phyloP scores from a whole-genome alignment of 257 asterid species.

The Capsicum baccatum region DNA sequence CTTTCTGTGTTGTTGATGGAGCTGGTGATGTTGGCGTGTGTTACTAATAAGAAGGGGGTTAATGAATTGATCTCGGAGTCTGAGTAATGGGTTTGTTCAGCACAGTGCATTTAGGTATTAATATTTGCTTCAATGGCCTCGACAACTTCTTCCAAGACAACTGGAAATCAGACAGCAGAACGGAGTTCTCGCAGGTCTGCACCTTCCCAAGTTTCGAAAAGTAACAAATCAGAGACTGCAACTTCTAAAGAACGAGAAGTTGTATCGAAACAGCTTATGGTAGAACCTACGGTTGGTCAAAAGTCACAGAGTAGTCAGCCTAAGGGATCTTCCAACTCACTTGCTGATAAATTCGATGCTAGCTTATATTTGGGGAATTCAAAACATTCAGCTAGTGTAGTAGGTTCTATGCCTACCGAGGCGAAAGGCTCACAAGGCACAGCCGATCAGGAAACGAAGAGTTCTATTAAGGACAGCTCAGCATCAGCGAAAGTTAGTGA shows the following conservation, averaged over 20 bases:
- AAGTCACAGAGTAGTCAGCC: slow-evolving; percentile 35
- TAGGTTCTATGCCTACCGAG: not conserved
- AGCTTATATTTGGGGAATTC: slow-evolving; percentile 56
- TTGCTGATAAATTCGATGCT: slow-evolving; percentile 53
- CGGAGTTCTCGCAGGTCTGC: slow-evolving; percentile 38
- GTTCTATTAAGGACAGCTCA: slow-evolving; percentile 47
- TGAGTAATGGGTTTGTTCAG: slow-evolving; percentile 35
- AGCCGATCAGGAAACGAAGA: slow-evolving; percentile 46
- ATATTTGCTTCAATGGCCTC: slow-evolving; percentile 55
- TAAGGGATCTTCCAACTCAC: slow-evolving; percentile 43
- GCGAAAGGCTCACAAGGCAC: slow-evolving; percentile 30
- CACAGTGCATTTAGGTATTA: slow-evolving; percentile 31
- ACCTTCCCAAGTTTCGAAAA: slow-evolving; percentile 34
- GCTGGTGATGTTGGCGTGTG: slow-evolving; percentile 44
- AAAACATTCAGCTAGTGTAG: slow-evolving; percentile 31
- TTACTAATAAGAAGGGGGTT: slow-evolving; percentile 34
- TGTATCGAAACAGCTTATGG: slow-evolving; percentile 39
- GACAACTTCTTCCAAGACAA: slow-evolving; percentile 44
- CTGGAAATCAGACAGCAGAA: slow-evolving; percentile 42
- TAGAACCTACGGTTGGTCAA: slow-evolving; percentile 37
- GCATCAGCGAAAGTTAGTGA: slow-evolving; percentile 60
- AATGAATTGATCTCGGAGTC: slow-evolving; percentile 7
- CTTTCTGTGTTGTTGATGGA: slow-evolving; percentile 49
- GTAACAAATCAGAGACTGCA: slow-evolving; percentile 39
- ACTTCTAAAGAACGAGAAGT: slow-evolving; percentile 42